Evolutionary conservation across 2,329 filamentous ascomycete genomes (phyloP), one percentile per base, ranked within the genome.

Genomic region (Claviceps spartinae): DNA sequence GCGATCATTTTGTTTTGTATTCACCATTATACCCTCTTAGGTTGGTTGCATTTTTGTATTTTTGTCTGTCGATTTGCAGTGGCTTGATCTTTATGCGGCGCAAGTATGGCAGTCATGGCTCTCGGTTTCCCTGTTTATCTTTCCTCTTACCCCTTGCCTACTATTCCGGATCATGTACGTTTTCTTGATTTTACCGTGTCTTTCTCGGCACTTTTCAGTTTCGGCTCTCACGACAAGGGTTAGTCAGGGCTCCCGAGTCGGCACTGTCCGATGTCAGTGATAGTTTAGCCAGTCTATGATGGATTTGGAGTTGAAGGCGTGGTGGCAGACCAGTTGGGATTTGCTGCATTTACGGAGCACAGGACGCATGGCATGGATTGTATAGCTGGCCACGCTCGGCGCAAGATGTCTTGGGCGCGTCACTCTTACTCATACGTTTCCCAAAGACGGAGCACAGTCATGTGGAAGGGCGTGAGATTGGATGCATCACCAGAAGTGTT

Each of bases 331-430:
- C 37, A 22, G 22, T 51, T 55, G 51, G 44, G n/a, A 49, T 41
- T 49, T 41, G 38, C 37, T 47, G 30, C 46, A 49, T 34, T 16
- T 34, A 49, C 36, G 46, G 51, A 45, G 53, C 46, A 51, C 46
- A 51, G 54, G 40, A 51, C 47, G 41, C 47, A 53, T 45, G 46
- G 41, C 44, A 55, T 48, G 42, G 48, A 48, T 51, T 55, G 37
- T 48, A 50, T 46, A 46, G 43, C 24, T 46, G 43, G 40, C 44
- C 42, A 48, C 40, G 38, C 48, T 38, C 16, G 50, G 46, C 38
- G 51, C 45, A 49, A 37, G 54, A 46, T 52, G 51, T 55, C 48
- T 46, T 42, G 40, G n/a, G 11, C 40, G 7, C 18, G 20, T 48
- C 47, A 41, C 14, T 8, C 36, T 45, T 34, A 43, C 42, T 40